Conservation (phyloP, 2,329 filamentous ascomycete species). For the Pseudogymnoascus sp. region DNA sequence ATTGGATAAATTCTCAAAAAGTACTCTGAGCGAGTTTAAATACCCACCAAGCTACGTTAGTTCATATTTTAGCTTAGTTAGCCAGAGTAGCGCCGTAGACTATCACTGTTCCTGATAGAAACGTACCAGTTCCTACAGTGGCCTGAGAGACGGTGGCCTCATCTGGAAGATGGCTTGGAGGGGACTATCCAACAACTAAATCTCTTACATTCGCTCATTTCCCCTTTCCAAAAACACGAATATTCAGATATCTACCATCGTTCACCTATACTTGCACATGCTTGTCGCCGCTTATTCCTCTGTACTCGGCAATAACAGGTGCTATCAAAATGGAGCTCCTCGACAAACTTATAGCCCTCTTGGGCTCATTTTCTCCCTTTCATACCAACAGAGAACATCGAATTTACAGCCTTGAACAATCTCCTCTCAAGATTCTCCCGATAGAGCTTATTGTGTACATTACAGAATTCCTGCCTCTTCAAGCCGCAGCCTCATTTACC, state of each 20-base stretch:
- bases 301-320: neutral
- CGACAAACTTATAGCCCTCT: neutral
- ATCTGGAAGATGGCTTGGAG: neutral
- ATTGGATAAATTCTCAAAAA: neutral
- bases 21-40: neutral
- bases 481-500: neutral
- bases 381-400: neutral
- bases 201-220: neutral
- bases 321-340: neutral
- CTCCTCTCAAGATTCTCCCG: neutral
- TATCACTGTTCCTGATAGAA: neutral
- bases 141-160: neutral
- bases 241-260: neutral
- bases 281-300: neutral
- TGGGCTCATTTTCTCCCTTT: neutral
- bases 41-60: neutral
- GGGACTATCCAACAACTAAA: neutral
- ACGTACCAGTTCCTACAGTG: neutral
- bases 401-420: neutral
- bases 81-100: neutral
- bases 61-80: neutral
- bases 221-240: neutral
- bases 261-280: neutral
- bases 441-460: neutral
- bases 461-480: neutral